Base-by-base conservation (phyloP, 352 stramenopile genomes). In the Globisporangium nagaii region DNA sequence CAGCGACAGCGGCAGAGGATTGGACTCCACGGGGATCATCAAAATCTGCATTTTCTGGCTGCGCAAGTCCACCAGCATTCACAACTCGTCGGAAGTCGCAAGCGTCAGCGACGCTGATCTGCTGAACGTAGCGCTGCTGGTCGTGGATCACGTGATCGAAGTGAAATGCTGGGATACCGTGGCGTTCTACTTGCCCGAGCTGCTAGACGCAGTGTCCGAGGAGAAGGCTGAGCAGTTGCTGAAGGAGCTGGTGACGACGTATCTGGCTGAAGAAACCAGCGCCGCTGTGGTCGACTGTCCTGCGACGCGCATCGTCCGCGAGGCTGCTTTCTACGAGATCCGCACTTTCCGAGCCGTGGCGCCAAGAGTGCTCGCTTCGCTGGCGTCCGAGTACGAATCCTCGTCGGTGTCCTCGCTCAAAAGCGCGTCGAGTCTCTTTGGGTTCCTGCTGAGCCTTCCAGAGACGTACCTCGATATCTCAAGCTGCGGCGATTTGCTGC, bases 241-340 rank as follows among this genome's bases (percentile, higher is more conserved):
- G n/a, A 52, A 65, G 4, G 55, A 68, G 27, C 63, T 84, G 22
- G 24, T 80, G 32, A 52, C 19, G 22, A 53, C 53, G 19, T 84
- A 75, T 36, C 56, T 88, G 17, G 25, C 19, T 19, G 68, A 80
- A 58, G 48, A 63, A 10, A 46, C 49, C 22, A 31, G 36, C 2
- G 49, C 43, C 0, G 40, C 20, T 40, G 46, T 56, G 2, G 31
- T 58, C 9, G 58, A 75, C 37, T 51, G 54, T 13, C 48, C 71
- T 13, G 65, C 76, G 13, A 63, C 27, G 17, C 74, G 73, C 3
- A 81, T 86, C 46, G 56, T 93, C 53, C 64, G 66, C 36, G 84
- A 93, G 51, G 84, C 84, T 11, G 75, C 65, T 3, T 93, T 95
- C 56, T 95, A 92, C 63, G 84, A 95, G 42, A 92, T 95, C 42